phyloP scores from a whole-genome alignment of 352 stramenopile genomes.

The Pythium dissotocum region DNA sequence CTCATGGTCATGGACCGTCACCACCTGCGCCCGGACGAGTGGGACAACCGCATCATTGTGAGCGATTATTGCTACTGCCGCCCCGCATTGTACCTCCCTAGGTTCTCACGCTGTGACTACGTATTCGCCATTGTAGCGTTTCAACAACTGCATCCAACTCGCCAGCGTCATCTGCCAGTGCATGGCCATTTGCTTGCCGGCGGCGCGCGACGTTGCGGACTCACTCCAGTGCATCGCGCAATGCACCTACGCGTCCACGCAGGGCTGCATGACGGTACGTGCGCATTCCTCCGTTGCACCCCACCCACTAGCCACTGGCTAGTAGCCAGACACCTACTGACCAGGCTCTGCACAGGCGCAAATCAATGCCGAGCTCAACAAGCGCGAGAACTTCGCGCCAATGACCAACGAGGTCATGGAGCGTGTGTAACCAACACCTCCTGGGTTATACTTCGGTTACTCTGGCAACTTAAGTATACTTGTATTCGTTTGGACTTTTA shows the following conservation, averaged over 20 bases:
- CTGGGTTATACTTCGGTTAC: background rate
- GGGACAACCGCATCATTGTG: slow-evolving; percentile 94
- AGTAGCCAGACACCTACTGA: background rate
- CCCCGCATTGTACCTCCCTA: background rate
- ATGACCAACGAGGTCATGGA: slow-evolving; percentile 65
- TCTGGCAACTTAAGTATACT: background rate
- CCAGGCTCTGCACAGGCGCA: slow-evolving; percentile 50
- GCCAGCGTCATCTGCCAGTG: slow-evolving; percentile 72
- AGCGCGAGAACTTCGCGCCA: slow-evolving; percentile 60
- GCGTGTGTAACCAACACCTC: slow-evolving; percentile 34
- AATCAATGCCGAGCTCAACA: slow-evolving; percentile 91
- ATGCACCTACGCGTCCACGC: slow-evolving; percentile 90
- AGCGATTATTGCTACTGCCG: background rate
- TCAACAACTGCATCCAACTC: slow-evolving; percentile 93
- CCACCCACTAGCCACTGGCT: background rate
- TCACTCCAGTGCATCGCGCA: slow-evolving; percentile 88
- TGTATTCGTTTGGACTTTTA: slow-evolving; percentile 11
- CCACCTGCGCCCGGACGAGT: slow-evolving; percentile 87
- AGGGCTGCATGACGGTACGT: slow-evolving; percentile 91
- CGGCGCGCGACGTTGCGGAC: slow-evolving; percentile 66
- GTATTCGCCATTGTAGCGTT: slow-evolving; percentile 52
- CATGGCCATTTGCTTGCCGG: slow-evolving; percentile 75
- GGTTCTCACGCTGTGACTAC: background rate
- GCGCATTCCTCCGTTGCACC: background rate
- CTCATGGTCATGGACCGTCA: slow-evolving; percentile 92